phyloP scores from a whole-genome alignment of 1,284 basidiomycete genomes.

The Cryptococcus hybrid region DNA sequence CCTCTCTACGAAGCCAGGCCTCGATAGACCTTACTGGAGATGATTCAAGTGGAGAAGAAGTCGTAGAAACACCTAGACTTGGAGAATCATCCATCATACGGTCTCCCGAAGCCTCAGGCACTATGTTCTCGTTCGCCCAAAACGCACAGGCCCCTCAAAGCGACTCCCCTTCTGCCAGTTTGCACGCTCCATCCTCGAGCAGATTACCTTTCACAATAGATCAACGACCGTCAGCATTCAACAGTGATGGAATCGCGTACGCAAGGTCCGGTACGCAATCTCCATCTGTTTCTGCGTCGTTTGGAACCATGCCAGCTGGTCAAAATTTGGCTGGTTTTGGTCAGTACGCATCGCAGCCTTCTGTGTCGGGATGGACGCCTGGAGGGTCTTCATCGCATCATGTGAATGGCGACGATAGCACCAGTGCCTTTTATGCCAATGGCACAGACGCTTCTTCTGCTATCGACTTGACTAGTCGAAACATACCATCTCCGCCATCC shows the following conservation, averaged over 20 bases:
- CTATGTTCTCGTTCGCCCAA: not conserved
- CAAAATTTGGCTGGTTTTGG: not conserved
- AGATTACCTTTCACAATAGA: not conserved
- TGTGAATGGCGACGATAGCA: not conserved
- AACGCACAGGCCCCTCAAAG: not conserved
- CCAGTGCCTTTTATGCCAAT: not conserved
- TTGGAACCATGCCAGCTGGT: not conserved
- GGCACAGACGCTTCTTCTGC: conserved; percentile 22
- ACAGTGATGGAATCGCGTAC: not conserved
- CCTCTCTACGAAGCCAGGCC: not conserved
- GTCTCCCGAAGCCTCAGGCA: not conserved
- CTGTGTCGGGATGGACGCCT: too few species aligned
- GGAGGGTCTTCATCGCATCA: not conserved
- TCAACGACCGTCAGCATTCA: not conserved
- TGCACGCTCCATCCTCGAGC: not conserved
- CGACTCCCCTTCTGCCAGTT: not conserved
- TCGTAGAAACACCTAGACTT: not conserved
- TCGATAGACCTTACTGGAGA: conserved; percentile 29
- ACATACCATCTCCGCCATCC: conserved; percentile 21
- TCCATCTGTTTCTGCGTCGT: not conserved
- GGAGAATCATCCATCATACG: conserved; percentile 3
- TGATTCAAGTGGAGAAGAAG: conserved; percentile 6
- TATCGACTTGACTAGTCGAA: conserved; percentile 30
- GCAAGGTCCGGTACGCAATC: not conserved
- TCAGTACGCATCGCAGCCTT: not conserved